Percentiles rank a stretch among this genome's conserved stretches.
These are phyloP conservation scores for Saturnispora zaruensis DNA, from an alignment of 805 yeast species.

Conservation along the genomic window DNA sequence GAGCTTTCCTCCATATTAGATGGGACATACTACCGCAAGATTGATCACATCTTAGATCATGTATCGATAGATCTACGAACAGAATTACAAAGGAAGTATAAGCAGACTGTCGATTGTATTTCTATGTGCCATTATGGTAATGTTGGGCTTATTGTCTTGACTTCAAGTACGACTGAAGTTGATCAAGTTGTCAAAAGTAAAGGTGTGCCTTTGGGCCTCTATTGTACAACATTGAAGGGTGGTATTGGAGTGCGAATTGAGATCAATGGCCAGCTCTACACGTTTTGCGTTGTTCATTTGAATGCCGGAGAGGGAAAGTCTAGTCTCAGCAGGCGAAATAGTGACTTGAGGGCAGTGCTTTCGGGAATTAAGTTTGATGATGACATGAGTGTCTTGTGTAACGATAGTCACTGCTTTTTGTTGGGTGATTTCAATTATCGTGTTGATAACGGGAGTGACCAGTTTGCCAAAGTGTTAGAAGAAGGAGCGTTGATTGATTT, in stretches of 20 bases:
- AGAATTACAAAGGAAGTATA: conserved; percentile 19
- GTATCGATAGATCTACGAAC: not conserved
- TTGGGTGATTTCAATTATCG: conserved; percentile 87
- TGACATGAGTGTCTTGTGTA: conserved; percentile 44
- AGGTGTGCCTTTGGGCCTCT: conserved; percentile 45
- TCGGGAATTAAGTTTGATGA: conserved; percentile 51
- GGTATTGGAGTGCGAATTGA: conserved; percentile 54
- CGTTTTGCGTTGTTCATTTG: conserved; percentile 65
- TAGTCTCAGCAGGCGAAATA: conserved; percentile 41
- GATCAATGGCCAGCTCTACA: conserved; percentile 32
- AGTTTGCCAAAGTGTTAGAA: conserved; percentile 4
- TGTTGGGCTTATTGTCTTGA: conserved; percentile 44
- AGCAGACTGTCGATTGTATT: conserved; percentile 27
- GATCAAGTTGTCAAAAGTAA: conserved; percentile 18
- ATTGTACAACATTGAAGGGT: conserved; percentile 64
- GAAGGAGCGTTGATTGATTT: conserved; percentile 54
- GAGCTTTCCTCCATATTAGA: conserved; percentile 53
- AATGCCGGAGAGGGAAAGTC: conserved; percentile 67
- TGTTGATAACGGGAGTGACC: conserved; percentile 16
- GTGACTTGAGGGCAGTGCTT: conserved; percentile 41
- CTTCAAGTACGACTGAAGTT: conserved; percentile 30
- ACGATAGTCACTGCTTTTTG: conserved; percentile 52
- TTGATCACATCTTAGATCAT: conserved; percentile 25
- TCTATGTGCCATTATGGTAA: conserved; percentile 46
- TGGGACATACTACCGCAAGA: conserved; percentile 36